Evolutionary conservation across 2,329 filamentous ascomycete species (phyloP), one percentile per base, ranked within the genome.

Genomic region (Claviceps sp.): DNA sequence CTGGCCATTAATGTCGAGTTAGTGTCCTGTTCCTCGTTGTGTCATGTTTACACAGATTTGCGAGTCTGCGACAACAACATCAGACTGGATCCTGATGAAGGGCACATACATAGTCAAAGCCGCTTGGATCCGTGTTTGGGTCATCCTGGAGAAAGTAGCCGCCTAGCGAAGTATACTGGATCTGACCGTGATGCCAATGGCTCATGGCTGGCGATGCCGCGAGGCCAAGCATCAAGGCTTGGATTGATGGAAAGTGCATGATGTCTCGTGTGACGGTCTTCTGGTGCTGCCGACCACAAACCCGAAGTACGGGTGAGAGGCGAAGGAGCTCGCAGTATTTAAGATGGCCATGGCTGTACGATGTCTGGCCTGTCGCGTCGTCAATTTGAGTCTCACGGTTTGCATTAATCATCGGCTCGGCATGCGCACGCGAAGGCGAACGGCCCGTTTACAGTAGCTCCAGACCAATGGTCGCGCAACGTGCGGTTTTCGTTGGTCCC

Each of bases 71-170:
- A 41, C n/a, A 7, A 41, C 38, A 18, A n/a, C 1, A 16, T 7
- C 4, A 11, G 20, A 20, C 18, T 42, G 40, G 5, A 22, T 9
- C 40, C 30, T 40, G 22, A 16, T 11, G 22, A 20, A 44, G 20
- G 13, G 20, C 20, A 60, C 73, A 60, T 63, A 85, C 82, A 60
- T 85, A 85, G 65, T 85, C 79, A 63, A 85, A 86, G 2, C 66
- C 74, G 2, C 62, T 67, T 1, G 79, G 65, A 52, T 78, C 67
- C 0, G 82, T 85, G 4, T 68, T 60, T 0, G 70, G 60, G 22
- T 83, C 74, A 60, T 85, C 82, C 59, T 86, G 82, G 22, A 79
- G 66, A 59, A 86, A 86, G 63, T 81, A 79, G 0, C 79, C 82
- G 0, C 71, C 67, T 0, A 85, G 71, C 0, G 81, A 76, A 0